Base-by-base conservation (phyloP, 176 grass and related monocot genomes). In the Lolium rigidum region DNA sequence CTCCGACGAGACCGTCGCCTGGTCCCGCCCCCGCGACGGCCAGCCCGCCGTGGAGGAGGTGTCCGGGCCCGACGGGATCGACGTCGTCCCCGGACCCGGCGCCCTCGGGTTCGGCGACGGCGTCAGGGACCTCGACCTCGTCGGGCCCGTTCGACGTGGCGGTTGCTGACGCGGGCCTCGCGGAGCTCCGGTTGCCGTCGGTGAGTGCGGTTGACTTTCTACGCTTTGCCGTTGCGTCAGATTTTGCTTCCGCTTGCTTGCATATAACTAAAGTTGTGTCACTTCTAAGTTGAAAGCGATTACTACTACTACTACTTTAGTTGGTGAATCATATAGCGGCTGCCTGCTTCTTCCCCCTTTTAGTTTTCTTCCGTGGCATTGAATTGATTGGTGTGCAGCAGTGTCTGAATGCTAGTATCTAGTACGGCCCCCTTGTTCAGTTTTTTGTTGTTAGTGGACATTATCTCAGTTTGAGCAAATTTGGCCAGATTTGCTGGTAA, bases 71-170 rank as follows among this genome's bases (percentile, higher is more conserved):
- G 94, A 93, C 14, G 90, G 88, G 22, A 44, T 87, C 79, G 94
- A 99, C 88, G 73, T 94, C 70, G 47, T 91, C 73, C 82, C 87
- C 69, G 88, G 88, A 26, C 65, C 87, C 2, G 88, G 86, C 25
- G 82, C 80, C 9, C 67, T 72, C 15, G 67, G 26, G 14, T 82
- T 91, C 35, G 55, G 11, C 11, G 20, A 85, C 0, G 90, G 87
- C 43, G 87, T 98, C 9, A 92, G 87, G 86, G 82, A 88, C 48
- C 55, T 98, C 5, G 94, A 96, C 41, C 82, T 99, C 38, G 74
- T 87, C 8, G 97, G 97, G 7, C 97, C 94, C 51, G n/a, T 66
- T 99, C n/a, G 84, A 99, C 59, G 38, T 99, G 77, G 74, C 77
- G 28, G 77, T 94, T 59, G 31, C 87, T 58, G 85, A 80, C 20